Evolutionary conservation across 164 flowering plant genomes (phyloP).

Genomic region (Nymphaea colorata): DNA sequence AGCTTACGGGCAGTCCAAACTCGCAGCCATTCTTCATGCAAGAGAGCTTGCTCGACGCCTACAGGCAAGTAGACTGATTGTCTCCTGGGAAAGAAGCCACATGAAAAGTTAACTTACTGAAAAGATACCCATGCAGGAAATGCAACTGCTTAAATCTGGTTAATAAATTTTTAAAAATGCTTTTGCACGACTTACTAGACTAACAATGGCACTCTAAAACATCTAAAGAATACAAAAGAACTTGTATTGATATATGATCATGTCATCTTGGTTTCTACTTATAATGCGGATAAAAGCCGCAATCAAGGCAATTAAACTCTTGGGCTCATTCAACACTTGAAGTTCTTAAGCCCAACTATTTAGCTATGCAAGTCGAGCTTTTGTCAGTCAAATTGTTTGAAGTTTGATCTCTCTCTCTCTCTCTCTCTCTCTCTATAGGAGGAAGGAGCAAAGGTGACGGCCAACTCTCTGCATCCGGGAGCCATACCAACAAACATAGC

Average conservation of each 20-base stretch:
- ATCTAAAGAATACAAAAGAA: too few species aligned
- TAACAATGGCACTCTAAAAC: not conserved
- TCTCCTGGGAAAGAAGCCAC: not conserved
- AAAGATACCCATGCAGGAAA: not conserved
- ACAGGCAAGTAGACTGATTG: constrained; percentile 16
- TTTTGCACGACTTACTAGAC: not conserved
- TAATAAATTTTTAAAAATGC: not conserved
- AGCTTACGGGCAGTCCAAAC: constrained; percentile 67
- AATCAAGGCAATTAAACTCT: too few species aligned
- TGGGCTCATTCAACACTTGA: too few species aligned
- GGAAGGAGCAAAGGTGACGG: constrained; percentile 13
- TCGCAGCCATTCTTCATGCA: constrained; percentile 55
- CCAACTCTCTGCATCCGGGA: constrained; percentile 19
- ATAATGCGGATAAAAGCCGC: too few species aligned
- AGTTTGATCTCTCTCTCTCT: not conserved
- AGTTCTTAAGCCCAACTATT: too few species aligned
- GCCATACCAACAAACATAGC: constrained; percentile 10
- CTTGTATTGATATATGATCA: too few species aligned
- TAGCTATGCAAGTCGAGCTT: too few species aligned
- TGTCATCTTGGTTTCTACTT: too few species aligned
- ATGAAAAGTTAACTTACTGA: not conserved
- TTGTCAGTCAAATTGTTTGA: too few species aligned
- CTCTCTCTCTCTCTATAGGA: constrained; percentile 5
- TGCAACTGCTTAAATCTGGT: not conserved
- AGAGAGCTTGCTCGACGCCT: constrained; percentile 42